Base-by-base conservation (phyloP, 345 rosid species). In the Diplotaxis tenuifolia region DNA sequence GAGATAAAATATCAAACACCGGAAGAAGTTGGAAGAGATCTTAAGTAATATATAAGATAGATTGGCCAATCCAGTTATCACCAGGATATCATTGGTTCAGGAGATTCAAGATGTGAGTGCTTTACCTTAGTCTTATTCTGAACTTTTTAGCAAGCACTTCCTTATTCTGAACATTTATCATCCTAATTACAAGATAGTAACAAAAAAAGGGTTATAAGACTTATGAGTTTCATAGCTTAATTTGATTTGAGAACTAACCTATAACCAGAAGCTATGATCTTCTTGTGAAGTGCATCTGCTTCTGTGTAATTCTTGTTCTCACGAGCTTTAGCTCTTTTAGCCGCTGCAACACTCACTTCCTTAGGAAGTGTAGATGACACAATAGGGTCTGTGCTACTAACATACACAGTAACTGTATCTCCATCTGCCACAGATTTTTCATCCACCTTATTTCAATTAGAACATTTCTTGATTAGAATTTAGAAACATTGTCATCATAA, bases 61-160 rank as follows among this genome's bases (percentile, higher is more conserved):
- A 36, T 36, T 4, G 45, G 14, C 6, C 1, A 4, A 40, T 12
- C n/a, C 47, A 40, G 2, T 40, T 40, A 40, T 40, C 16, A 12
- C 47, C 47, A 38, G 45, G 16, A 69, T 11, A 75, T 5, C 21
- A 16, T 67, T 59, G 11, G 12, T 58, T 31, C n/a, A 63, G 69
- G 3, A 50, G 55, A 38, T 16, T 49, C 34, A 31, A 49, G 29
- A 38, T 47, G 45, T 45, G 63, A 50, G 22, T 65, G 36, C 1
- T 38, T 80, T 84, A 92, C 99, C 92, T 83, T 49, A 92, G 80
- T 69, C 91, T 80, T 61, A 95, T 87, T 40, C 96, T 86, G 70
- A 86, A 92, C 76, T 90, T 92, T 9, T 73, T 60, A 28, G 94
- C 92, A 67, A 95, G 93, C 62, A 95, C 79, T 79, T 90, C 94